phyloP scores from a whole-genome alignment of 257 asterid genomes.

The Mitragyna speciosa region DNA sequence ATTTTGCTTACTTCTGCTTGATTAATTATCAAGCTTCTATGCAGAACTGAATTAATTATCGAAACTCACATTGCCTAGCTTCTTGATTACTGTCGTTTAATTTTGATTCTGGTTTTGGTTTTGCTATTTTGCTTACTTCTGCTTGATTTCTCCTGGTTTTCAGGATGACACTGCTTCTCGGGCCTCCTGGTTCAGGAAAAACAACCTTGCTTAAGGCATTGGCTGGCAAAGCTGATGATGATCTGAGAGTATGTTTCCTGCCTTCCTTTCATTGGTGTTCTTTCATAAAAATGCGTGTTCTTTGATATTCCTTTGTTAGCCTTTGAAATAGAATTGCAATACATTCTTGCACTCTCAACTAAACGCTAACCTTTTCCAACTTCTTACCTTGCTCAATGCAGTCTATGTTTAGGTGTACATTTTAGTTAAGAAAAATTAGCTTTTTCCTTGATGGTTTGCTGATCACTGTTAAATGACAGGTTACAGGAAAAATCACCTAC shows the following conservation, averaged over 20 bases:
- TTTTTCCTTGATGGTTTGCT: background rate
- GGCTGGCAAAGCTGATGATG: conserved; percentile 76
- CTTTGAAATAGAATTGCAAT: too few species aligned
- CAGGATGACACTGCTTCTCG: conserved; percentile 86
- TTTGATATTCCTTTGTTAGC: too few species aligned
- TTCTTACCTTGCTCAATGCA: background rate
- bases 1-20: background rate
- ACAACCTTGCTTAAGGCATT: conserved; percentile 73
- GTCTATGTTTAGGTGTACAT: too few species aligned
- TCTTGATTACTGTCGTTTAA: too few species aligned
- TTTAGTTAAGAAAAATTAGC: too few species aligned
- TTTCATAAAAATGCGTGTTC: background rate
- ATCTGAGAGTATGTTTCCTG: conserved; percentile 52
- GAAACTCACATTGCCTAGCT: too few species aligned
- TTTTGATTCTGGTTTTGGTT: background rate
- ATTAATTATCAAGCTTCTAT: too few species aligned
- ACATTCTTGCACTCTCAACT: too few species aligned
- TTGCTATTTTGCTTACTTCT: background rate
- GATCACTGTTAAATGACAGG: conserved; percentile 32
- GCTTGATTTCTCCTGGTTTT: conserved; percentile 5
- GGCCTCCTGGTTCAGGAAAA: conserved; percentile 95
- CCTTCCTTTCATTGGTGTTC: background rate
- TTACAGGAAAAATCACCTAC: conserved; percentile 66
- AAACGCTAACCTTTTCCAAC: background rate
- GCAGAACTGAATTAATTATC: too few species aligned